Percentiles rank a stretch among this genome's conserved stretches.
Evolutionary conservation across 2,329 filamentous ascomycete genomes (phyloP).

Genomic region (Epicoccum sorghinum): DNA sequence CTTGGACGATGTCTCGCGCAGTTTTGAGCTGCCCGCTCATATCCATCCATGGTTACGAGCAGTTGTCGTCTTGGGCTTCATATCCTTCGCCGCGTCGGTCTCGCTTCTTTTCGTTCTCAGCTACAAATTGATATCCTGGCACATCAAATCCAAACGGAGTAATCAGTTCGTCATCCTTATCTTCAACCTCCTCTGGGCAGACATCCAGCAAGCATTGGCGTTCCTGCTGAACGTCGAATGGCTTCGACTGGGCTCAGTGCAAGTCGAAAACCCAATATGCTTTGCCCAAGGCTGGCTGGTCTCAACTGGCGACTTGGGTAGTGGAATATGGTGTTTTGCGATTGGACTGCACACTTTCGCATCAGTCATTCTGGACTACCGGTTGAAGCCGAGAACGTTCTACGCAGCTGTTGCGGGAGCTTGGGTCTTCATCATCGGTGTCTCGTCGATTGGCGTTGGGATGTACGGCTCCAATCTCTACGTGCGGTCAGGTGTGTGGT

Average conservation of each 20-base stretch:
- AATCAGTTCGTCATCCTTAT: conserved; percentile 75
- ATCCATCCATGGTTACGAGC: conserved; percentile 53
- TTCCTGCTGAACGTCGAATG: conserved; percentile 69
- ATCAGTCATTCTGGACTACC: conserved; percentile 63
- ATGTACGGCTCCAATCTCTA: conserved; percentile 58
- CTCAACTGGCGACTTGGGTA: conserved; percentile 69
- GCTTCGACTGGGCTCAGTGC: conserved; percentile 60
- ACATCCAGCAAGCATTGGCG: conserved; percentile 68
- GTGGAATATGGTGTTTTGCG: conserved; percentile 69
- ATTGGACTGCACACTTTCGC: conserved; percentile 72
- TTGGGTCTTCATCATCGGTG: conserved; percentile 66
- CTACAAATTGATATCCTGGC: conserved; percentile 53
- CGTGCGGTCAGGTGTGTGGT: conserved; percentile 70
- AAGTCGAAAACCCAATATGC: conserved; percentile 62
- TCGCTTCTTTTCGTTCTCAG: conserved; percentile 53
- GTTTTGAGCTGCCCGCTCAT: conserved; percentile 42
- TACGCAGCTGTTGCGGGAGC: conserved; percentile 55
- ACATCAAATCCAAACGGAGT: conserved; percentile 42
- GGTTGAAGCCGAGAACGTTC: conserved; percentile 59
- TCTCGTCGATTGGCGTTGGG: conserved; percentile 60
- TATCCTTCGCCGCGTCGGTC: conserved; percentile 55
- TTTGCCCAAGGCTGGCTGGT: conserved; percentile 72
- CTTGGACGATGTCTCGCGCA: conserved; percentile 35
- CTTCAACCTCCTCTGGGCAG: conserved; percentile 71
- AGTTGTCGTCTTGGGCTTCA: conserved; percentile 53